Evolutionary conservation across 495 filamentous ascomycete genomes (phyloP).

Genomic region (Penicillium parvum): DNA sequence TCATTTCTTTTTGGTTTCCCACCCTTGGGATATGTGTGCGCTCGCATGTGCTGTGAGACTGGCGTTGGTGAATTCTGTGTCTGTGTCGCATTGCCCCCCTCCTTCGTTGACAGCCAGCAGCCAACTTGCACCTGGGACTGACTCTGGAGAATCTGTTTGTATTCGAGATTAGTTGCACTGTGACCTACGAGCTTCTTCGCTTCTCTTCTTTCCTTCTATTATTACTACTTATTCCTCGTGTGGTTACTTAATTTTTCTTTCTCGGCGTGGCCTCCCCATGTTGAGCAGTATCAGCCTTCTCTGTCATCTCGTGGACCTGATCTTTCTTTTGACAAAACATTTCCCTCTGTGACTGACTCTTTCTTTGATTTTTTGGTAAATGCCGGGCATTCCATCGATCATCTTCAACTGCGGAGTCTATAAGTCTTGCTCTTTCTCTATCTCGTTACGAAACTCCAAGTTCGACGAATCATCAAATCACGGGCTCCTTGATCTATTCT

Average conservation of each 20-base stretch:
- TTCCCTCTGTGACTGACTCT: not conserved
- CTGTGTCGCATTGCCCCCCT: slow-evolving; percentile 27
- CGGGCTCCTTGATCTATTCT: too few species aligned
- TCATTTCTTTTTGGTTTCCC: slow-evolving; percentile 15
- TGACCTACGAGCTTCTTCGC: slow-evolving; percentile 32
- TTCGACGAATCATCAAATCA: too few species aligned
- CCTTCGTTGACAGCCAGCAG: slow-evolving; percentile 10
- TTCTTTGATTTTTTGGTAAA: too few species aligned
- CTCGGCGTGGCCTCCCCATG: slow-evolving; percentile 6
- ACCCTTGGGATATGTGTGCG: slow-evolving; percentile 32
- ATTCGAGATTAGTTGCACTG: slow-evolving; percentile 34
- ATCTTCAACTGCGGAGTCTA: too few species aligned
- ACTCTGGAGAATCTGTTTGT: slow-evolving; percentile 20
- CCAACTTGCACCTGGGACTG: slow-evolving; percentile 6
- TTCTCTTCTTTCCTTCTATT: slow-evolving; percentile 27
- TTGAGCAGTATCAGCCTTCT: not conserved
- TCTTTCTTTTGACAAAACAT: not conserved
- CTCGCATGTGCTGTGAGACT: slow-evolving; percentile 30
- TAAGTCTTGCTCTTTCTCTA: too few species aligned
- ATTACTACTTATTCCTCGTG: slow-evolving; percentile 32
- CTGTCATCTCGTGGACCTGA: not conserved
- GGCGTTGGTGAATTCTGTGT: slow-evolving; percentile 40
- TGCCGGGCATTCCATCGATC: too few species aligned
- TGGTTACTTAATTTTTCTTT: slow-evolving; percentile 30
- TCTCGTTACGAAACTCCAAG: too few species aligned